Conservation (phyloP, 345 rosid genomes). For the Melaleuca quinquenervia region DNA sequence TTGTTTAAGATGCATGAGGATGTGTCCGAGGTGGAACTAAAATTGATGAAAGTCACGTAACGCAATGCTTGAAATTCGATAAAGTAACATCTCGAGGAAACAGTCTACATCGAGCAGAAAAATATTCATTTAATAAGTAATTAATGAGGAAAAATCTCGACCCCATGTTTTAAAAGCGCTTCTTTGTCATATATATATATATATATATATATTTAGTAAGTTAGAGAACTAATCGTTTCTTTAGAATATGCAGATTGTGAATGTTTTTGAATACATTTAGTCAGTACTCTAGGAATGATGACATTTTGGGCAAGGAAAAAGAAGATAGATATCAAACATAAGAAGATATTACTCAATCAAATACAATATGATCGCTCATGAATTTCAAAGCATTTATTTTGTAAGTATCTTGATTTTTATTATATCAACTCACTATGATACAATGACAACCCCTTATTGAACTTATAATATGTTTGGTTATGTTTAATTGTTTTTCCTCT, state of each 20-base stretch:
- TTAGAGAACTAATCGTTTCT: not conserved
- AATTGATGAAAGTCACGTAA: fast-evolving
- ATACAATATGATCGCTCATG: not conserved
- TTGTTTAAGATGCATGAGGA: not conserved
- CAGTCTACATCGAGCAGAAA: too few species aligned
- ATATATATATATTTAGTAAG: too few species aligned
- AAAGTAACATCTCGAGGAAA: not conserved
- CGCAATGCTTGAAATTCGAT: not conserved
- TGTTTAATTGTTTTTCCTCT: not conserved
- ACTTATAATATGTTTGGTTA: not conserved
- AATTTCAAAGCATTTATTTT: not conserved
- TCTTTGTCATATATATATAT: too few species aligned
- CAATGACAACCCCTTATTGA: not conserved
- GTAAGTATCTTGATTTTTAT: not conserved
- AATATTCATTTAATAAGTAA: not conserved
- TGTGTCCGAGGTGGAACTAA: not conserved
- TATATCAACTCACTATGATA: not conserved
- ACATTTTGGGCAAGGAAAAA: too few species aligned
- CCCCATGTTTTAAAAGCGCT: not conserved
- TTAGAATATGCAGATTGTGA: not conserved
- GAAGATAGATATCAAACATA: not conserved
- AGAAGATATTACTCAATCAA: not conserved
- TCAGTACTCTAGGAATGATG: too few species aligned
- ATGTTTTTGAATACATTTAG: not conserved
- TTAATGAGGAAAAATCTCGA: not conserved